Base-by-base conservation (phyloP, 129 eudicot genomes). In the Lactuca saligna region DNA sequence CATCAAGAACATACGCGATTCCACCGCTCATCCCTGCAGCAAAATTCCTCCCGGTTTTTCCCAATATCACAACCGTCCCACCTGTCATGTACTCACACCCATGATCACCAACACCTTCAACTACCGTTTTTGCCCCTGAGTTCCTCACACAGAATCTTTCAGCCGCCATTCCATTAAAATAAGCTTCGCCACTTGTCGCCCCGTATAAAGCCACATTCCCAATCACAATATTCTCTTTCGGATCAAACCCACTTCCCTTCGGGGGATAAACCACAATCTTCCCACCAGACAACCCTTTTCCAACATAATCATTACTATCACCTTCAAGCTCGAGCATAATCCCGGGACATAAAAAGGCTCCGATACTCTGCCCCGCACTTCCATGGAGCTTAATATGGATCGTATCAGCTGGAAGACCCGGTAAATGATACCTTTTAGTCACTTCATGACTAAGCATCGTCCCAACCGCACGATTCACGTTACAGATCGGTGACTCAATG, bases 1-100 rank as follows among this genome's bases (percentile, higher is more conserved):
- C 82, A 66, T 94, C 97, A 57, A 94, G 91, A 71, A 94, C 96
- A 68, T 89, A 94, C 2, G 99, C 99, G 49, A 94, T 63, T 9
- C 99, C 99, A 63, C 99, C 99, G 61, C 99, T 94, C 99, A 94
- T 94, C 8, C 99, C 99, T 11, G 99, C 99, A 65, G 99, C 99
- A 82, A 94, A 94, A 57, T 94, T 94, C 65, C 99, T 82, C 20
- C 99, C 99, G 0, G 97, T 89, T 81, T 94, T 85, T 1, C 99
- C 99, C 29, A 94, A 78, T 44, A 94, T 90, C 4, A 89, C 96
- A 20, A 85, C 96, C 5, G 80, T 87, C 20, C 99, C 99, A 32
- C 99, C 99, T 8, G 99, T 94, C 99, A 94, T 94, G 75, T 94
- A 94, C 77, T 94, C 99, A 53, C 99, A 94, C 7, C 99, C 99